Evolutionary conservation across 805 yeast species (phyloP).

Genomic region (Saccharomycopsis sp.): DNA sequence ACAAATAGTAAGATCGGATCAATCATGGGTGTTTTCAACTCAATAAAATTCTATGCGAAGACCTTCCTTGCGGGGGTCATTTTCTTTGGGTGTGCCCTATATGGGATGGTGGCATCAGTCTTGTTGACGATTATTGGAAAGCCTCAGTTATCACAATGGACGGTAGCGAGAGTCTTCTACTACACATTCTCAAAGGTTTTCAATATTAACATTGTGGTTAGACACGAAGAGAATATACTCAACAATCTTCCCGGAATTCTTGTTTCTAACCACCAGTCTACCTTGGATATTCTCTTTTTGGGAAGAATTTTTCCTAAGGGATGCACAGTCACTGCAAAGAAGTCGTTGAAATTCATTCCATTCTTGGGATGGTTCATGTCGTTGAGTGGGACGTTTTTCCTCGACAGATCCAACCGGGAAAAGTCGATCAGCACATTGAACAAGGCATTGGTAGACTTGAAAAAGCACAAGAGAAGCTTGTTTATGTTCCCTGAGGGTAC

Average conservation of each 20-base stretch:
- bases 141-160: slow-evolving; percentile 77
- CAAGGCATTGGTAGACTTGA: slow-evolving; percentile 57
- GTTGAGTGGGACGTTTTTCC: slow-evolving; percentile 82
- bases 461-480: slow-evolving; percentile 59
- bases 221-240: slow-evolving; percentile 51
- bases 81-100: slow-evolving; percentile 54
- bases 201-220: slow-evolving; percentile 65
- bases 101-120: slow-evolving; percentile 74
- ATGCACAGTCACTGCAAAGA: slow-evolving; percentile 89
- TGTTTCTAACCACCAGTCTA: slow-evolving; percentile 86
- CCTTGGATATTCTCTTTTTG: slow-evolving; percentile 72
- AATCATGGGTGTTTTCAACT: slow-evolving; percentile 25
- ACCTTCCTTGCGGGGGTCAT: slow-evolving; percentile 47
- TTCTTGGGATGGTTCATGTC: slow-evolving; percentile 96
- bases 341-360: slow-evolving; percentile 76
- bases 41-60: slow-evolving; percentile 49
- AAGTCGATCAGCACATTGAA: slow-evolving; percentile 73
- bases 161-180: slow-evolving; percentile 81
- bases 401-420: slow-evolving; percentile 73
- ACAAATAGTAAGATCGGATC: too few species aligned
- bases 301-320: slow-evolving; percentile 83
- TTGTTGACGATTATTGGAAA: slow-evolving; percentile 62
- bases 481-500: slow-evolving; percentile 98
- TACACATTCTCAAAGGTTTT: slow-evolving; percentile 49
- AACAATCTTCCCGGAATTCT: slow-evolving; percentile 63